Evolutionary conservation across 2,329 filamentous ascomycete genomes (phyloP), one percentile per base, ranked within the genome.

Genomic region (Fusarium duplospermum): DNA sequence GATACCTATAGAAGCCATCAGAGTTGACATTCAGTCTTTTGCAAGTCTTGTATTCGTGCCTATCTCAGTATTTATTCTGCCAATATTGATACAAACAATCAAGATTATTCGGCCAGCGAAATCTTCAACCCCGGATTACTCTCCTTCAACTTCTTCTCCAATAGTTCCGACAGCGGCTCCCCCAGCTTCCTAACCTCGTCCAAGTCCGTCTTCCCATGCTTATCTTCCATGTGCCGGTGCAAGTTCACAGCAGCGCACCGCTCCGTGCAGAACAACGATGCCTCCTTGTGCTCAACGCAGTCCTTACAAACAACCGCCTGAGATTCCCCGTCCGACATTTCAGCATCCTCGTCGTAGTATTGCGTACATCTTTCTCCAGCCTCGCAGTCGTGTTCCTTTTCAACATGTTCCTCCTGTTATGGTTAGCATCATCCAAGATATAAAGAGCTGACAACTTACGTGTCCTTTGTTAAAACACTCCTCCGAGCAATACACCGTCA

Each of bases 401-500:
- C 79, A 3, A 83, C 75, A 57, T 87, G 86, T 4, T 81, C 71
- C 16, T 81, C 79, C 86, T 87, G 35, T 16, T 18, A 18, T 35
- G 54, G 68, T 83, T 60, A 84, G 81, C 63, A 60, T 27, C 18
- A 8, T 8, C 29, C 42, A 10, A 2, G 1, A 31, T 6, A 47
- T 18, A 11, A 22, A 36, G 14, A n/a, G n/a, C 4, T 22, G 24
- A 6, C 31, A 10, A 82, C 85, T 77, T 78, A 88, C 87, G 58
- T 84, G 82, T 59, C 82, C 83, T 42, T 82, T 79, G 8, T 82
- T 77, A 31, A 80, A 80, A 71, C 86, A 88, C 27, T 80, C 80
- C 8, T 84, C 80, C 1, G 85, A 86, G 76, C 86, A 88, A 71
- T 86, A 88, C 9, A 86, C 77, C 3, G 83, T 84, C 64, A 85